phyloP scores from a whole-genome alignment of 148 eudicot species.

The Amaranthus hypochondriacus region DNA sequence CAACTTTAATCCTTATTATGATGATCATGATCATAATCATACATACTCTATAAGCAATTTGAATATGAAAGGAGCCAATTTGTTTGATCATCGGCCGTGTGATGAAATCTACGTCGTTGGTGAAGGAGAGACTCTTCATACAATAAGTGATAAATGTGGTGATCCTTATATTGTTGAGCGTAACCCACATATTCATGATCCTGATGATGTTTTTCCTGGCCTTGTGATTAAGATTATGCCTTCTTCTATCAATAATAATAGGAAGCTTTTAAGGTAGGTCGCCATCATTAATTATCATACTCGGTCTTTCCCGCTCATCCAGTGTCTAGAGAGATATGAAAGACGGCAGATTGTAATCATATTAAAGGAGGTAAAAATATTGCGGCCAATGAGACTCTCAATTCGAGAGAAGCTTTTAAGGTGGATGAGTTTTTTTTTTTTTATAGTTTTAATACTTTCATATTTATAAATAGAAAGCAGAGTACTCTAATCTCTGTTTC shows the following conservation, averaged over 20 bases:
- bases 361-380: too few species aligned
- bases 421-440: background rate
- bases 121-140: constrained; percentile 55
- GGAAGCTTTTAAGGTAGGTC: constrained; percentile 14
- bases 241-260: background rate
- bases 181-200: constrained; percentile 55
- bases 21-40: background rate
- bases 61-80: background rate
- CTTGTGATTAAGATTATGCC: constrained; percentile 41
- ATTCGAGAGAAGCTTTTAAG: too few species aligned
- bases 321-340: too few species aligned
- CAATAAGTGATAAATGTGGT: constrained; percentile 53
- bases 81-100: constrained; percentile 23
- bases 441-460: background rate
- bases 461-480: constrained; percentile 10
- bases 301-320: too few species aligned
- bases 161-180: constrained; percentile 50
- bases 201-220: constrained; percentile 54
- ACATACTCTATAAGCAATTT: background rate
- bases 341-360: too few species aligned
- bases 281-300: background rate
- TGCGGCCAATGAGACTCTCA: too few species aligned
- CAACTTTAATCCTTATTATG: background rate
- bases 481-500: constrained; percentile 21
- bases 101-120: constrained; percentile 57